Evolutionary conservation across 352 stramenopile species (phyloP), one percentile per base, ranked within the genome.

Genomic region (Aphanomyces invadans): DNA sequence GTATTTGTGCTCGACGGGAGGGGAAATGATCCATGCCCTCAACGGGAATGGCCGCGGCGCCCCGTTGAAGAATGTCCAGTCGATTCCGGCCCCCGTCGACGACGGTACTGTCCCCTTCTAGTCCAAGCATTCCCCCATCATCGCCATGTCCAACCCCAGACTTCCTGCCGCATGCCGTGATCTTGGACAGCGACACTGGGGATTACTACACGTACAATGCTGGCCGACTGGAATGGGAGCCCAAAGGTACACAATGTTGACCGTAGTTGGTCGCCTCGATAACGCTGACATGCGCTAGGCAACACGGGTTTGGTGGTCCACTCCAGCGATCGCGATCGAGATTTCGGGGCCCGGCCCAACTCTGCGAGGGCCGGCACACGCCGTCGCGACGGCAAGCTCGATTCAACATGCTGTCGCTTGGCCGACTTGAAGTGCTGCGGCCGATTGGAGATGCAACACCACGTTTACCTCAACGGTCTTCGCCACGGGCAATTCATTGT

Each of bases 261-360:
- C 10, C 12, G 19, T 53, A 65, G 31, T 28, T 4, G 62, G n/a
- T n/a, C n/a, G n/a, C n/a, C n/a, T n/a, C n/a, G n/a, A n/a, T n/a
- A n/a, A n/a, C n/a, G n/a, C n/a, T n/a, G n/a, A 63, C 7, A 11
- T 32, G 12, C 7, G 1, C n/a, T 21, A 70, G 63, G 52, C 17
- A 92, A 92, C 71, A 90, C 81, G 11, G 84, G 82, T 9, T 67
- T 92, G 56, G 74, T 91, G 28, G 64, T 78, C 15, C 77, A 90
- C 57, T 84, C 75, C 28, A 90, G 79, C 45, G 79, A 92, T 55
- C 74, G 68, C 21, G 77, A 74, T 1, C 70, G 71, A 23, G 70
- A 74, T 69, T 92, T 89, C 36, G 83, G 83, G 10, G 73, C 76
- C 9, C 74, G 74, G 2, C 48, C 74, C n/a, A 92, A 88, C 57